Percentiles rank a stretch among this genome's conserved stretches.
Evolutionary conservation across 225 moss, liverwort and hornwort species (phyloP).

Genomic region (Takakia lepidozioides): DNA sequence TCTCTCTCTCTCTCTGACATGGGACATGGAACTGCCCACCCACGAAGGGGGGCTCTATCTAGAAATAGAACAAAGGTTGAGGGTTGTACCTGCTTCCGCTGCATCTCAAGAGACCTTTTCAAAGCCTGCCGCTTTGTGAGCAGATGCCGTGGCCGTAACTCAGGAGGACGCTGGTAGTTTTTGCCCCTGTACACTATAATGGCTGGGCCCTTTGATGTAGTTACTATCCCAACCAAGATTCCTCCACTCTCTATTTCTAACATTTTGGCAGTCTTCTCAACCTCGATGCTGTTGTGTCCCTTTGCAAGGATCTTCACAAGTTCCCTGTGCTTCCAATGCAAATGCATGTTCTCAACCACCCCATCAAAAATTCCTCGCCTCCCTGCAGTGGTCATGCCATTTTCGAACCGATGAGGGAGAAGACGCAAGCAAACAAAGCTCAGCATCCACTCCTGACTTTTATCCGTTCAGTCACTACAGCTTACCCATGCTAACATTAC

Average conservation of each 20-base stretch:
- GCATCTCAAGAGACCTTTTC: slow-evolving; percentile 89
- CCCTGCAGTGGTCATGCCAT: no score
- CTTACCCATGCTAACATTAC: no score
- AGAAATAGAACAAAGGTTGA: background rate
- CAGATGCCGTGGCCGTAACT: slow-evolving; percentile 81
- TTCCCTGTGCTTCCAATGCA: slow-evolving; percentile 98
- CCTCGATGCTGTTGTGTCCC: slow-evolving; percentile 58
- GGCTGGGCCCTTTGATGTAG: slow-evolving; percentile 90
- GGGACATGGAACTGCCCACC: no score
- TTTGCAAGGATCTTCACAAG: slow-evolving; percentile 84
- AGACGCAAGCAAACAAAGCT: no score
- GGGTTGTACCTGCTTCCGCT: slow-evolving; percentile 65
- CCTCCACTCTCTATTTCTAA: slow-evolving; percentile 97
- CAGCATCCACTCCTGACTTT: no score
- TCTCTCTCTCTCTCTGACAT: no score
- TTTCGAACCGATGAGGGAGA: no score
- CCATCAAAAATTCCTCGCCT: slow-evolving; percentile 94
- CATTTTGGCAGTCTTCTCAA: slow-evolving; percentile 72
- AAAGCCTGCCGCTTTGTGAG: slow-evolving; percentile 94
- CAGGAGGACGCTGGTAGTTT: slow-evolving; percentile 86
- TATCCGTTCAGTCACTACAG: no score
- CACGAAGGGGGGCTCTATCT: no score
- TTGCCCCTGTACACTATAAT: slow-evolving; percentile 93
- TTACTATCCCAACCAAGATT: slow-evolving; percentile 71
- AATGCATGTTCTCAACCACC: slow-evolving; percentile 96